Base-by-base conservation (phyloP, 805 yeast genomes). In the Yarrowia alimentaria region DNA sequence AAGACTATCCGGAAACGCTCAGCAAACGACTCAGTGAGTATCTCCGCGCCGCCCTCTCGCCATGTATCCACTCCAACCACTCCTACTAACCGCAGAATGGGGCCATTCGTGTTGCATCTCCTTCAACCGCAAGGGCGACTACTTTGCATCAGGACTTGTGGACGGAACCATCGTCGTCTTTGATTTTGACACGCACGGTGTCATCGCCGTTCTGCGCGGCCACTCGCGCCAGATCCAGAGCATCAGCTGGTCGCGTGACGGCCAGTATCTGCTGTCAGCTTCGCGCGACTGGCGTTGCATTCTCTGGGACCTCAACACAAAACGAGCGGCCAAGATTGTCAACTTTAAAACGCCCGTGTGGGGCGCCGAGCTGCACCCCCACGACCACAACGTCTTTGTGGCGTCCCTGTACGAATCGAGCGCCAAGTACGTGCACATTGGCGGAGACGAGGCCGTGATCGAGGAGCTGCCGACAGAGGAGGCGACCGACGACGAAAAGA, bases 1-100 rank as follows among this genome's bases (percentile, higher is more conserved):
- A 87, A 61, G 98, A 90, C 62, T 90, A 78, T 60, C 98, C 98
- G 0, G 96, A 90, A 55, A 76, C 83, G 1, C 75, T 87, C n/a
- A 76, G 84, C 1, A 80, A 80, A 54, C 80, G 90, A 0, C 67
- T 88, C 10, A 52, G 67, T 64, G 53, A 35, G 66, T 54, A 14
- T n/a, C n/a, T n/a, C 16, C 18, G 18, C 16, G 18, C 6, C 25
- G 12, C 5, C 17, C 19, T n/a, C n/a, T 13, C 12, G 9, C 40
- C 24, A 29, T 16, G 10, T 21, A 21, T 9, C 12, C 6, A 8
- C 10, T 21, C 10, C 14, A 29, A 43, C 11, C 20, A 25, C 17
- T 6, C 7, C 7, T n/a, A 29, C 53, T 30, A 26, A 16, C 13
- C 16, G 14, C 37, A 60, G 64, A 59, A 43, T 63, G 61, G 57